phyloP scores from a whole-genome alignment of 345 rosid genomes.

The Dimocarpus longan region DNA sequence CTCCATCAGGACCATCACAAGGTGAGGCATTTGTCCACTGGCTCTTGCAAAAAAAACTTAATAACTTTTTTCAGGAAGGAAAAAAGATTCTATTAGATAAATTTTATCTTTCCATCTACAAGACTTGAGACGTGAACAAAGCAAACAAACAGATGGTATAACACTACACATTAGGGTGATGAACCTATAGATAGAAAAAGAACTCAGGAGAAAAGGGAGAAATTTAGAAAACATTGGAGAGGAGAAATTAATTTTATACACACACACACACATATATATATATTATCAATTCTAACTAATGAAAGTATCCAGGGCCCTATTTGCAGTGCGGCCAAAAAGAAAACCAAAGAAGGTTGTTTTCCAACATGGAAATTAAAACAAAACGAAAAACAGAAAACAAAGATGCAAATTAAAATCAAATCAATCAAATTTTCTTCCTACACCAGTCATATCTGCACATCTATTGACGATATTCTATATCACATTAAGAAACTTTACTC shows the following conservation, averaged over 20 bases:
- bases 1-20: background rate
- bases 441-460: background rate
- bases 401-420: background rate
- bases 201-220: background rate
- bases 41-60: background rate
- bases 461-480: background rate
- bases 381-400: background rate
- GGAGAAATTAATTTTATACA: too few relatives aligned
- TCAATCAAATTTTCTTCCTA: background rate
- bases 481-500: background rate
- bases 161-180: background rate
- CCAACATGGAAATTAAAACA: background rate
- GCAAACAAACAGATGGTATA: background rate
- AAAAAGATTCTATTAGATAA: background rate
- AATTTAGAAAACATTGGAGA: background rate
- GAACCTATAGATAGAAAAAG: background rate
- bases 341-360: background rate
- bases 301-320: background rate
- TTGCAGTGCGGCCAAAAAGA: background rate
- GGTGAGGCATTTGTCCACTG: background rate
- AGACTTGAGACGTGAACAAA: background rate
- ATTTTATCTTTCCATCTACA: background rate
- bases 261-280: too few relatives aligned
- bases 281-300: too few relatives aligned
- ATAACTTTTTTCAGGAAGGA: background rate